Base-by-base conservation (phyloP, 139 green algal species). In the Chlorella ohadii region DNA sequence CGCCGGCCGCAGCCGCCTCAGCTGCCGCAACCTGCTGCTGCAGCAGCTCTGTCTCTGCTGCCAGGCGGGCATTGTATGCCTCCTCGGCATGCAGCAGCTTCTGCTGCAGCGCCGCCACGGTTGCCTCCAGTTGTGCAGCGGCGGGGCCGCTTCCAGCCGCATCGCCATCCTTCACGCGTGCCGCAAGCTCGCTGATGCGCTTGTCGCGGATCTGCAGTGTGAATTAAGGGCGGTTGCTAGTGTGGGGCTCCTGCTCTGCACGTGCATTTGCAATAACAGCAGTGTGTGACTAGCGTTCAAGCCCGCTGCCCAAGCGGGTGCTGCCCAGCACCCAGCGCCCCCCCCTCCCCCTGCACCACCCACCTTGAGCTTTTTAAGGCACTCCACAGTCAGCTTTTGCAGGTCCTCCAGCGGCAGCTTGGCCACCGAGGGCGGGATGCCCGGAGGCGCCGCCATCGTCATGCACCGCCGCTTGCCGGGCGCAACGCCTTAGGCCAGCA, bases 21-120 rank as follows among this genome's bases (percentile, higher is more conserved):
- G 76, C 76, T 28, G 56, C 78, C 6, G 36, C 47, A 3, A 87
- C 20, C 55, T 80, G 44, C 9, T 59, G 33, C 36, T 80, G 57
- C 56, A 89, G 72, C 79, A 89, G 63, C 73, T 89, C 86, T 4
- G 71, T 87, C 65, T 89, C 86, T 23, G 79, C 86, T n/a, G 59
- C 39, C 38, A 89, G 47, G 9, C 86, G 36, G 11, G 78, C 56
- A 3, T 89, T 75, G 75, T 70, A 87, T 0, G 15, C n/a, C 33
- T 87, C 68, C n/a, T 89, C 81, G 12, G 73, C 77, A 5, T 73
- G 22, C 20, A 89, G 61, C 28, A 89, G 56, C 73, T 83, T 84
- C 28, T 28, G 20, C 63, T 89, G 63, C 25, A 89, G 66, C 4
- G 72, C 61, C 0, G 56, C 19, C 31, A 87, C 55, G 1, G 80